phyloP scores from a whole-genome alignment of 208 protist genomes.

The Leishmania martiniquensis region DNA sequence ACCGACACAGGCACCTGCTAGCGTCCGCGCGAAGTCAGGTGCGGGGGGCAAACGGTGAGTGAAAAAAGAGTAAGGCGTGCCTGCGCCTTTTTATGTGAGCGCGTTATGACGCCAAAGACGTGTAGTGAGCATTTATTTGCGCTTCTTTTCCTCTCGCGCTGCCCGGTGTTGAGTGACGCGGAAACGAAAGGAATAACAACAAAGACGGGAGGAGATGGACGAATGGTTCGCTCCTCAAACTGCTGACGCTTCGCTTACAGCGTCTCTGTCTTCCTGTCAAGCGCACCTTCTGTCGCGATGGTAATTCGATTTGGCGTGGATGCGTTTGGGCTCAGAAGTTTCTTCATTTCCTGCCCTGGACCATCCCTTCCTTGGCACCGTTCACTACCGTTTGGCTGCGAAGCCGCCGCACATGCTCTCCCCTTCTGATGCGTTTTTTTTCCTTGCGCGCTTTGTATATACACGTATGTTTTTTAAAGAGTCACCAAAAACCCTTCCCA shows the following conservation, averaged over 20 bases:
- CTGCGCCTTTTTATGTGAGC: background rate
- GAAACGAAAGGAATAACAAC: background rate
- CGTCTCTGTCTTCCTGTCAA: background rate
- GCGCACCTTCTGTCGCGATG: background rate
- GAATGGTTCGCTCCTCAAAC: background rate
- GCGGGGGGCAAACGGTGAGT: background rate
- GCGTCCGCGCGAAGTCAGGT: background rate
- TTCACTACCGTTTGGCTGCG: background rate
- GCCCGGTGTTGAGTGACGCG: background rate
- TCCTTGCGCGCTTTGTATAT: background rate
- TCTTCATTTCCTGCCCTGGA: background rate
- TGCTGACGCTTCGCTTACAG: background rate
- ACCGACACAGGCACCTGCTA: background rate
- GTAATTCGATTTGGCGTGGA: background rate
- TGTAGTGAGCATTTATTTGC: background rate
- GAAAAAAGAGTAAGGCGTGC: background rate
- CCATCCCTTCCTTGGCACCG: background rate
- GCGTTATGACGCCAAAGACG: background rate
- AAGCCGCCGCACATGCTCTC: background rate
- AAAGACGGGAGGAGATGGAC: background rate
- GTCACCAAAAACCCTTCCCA: too few relatives aligned
- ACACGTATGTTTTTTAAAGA: background rate
- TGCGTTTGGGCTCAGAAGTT: background rate
- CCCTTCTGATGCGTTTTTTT: background rate
- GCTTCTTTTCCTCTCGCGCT: background rate